Base-by-base conservation (phyloP, 2,329 filamentous ascomycete genomes). In the Sclerotinia nivalis region DNA sequence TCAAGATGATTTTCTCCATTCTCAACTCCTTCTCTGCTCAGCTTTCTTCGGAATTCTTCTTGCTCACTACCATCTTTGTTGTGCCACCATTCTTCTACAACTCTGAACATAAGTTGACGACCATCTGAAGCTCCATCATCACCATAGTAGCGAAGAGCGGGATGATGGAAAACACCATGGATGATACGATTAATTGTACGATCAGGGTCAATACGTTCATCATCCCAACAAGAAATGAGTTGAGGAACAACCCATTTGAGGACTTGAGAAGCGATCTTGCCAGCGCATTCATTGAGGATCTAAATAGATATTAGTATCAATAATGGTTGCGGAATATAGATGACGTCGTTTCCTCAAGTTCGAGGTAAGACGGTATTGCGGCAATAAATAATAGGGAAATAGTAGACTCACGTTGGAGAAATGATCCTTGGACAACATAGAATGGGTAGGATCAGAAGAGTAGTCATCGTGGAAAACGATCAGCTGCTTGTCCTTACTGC, bases 351-450 rank as follows among this genome's bases (percentile, higher is more conserved):
- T 25, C 31, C 6, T 13, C 4, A 31, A 7, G 13, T 25, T 49
- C 9, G 20, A 43, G n/a, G n/a, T 15, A 66, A 31, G 25, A 22
- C 22, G 15, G 25, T n/a, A 37, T 40, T 28, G 34, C 9, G 18
- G 61, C 22, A 40, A 28, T 12, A 31, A 20, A 20, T n/a, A 22
- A 9, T 5, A 1, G 28, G 4, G 18, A 25, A 10, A 45, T 22
- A 2, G 15, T 43, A 13, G 31, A 73, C 75, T 66, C 72, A 77
- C 75, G 31, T 78, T 79, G 75, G 84, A 81, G 80, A 97, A 97
- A 81, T 97, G 94, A 77, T 97, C 94, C 83, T 97, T 97, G 71
- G 93, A 93, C 66, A 97, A 84, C 94, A 97, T 97, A 28, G 93
- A 96, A 82, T 97, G 94, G 1, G 94, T 97, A 0, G 94, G 95